phyloP scores from a whole-genome alignment of 2,329 filamentous ascomycete species.

The Nothophoma quercina region DNA sequence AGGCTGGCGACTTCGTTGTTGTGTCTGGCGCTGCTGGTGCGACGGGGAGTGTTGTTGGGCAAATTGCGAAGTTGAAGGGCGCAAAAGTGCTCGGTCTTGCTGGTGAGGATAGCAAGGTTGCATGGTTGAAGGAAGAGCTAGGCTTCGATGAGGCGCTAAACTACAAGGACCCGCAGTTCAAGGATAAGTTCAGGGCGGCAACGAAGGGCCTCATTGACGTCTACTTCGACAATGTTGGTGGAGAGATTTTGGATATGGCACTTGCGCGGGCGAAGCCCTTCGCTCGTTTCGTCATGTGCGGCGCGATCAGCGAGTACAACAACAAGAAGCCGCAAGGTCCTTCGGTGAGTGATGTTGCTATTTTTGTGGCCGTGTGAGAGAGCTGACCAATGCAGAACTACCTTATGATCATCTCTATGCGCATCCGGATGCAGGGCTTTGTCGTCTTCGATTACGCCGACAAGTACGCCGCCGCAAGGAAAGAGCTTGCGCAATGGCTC shows the following conservation, averaged over 20 bases:
- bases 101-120: constrained; percentile 61
- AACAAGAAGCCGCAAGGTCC: constrained; percentile 59
- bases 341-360: constrained; percentile 38
- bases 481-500: constrained; percentile 72
- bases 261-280: constrained; percentile 52
- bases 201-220: constrained; percentile 61
- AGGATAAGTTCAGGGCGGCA: constrained; percentile 55
- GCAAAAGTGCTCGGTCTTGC: constrained; percentile 61
- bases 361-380: background rate
- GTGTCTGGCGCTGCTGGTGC: constrained; percentile 81
- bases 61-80: constrained; percentile 78
- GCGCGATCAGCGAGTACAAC: constrained; percentile 56
- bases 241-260: constrained; percentile 57
- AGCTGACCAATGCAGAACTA: constrained; percentile 47
- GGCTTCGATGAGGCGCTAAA: constrained; percentile 64
- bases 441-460: constrained; percentile 73
- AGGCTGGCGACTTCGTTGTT: constrained; percentile 76
- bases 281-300: constrained; percentile 55
- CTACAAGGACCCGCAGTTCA: constrained; percentile 61
- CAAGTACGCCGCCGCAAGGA: constrained; percentile 65
- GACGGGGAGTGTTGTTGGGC: constrained; percentile 77
- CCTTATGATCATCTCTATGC: constrained; percentile 54
- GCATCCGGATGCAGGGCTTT: constrained; percentile 62
- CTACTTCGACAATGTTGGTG: constrained; percentile 62
- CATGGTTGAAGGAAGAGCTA: constrained; percentile 61